Percentiles rank a stretch among this genome's conserved stretches.
Conservation (phyloP, 139 green algal species). For the Edaphochlamys debaryana region DNA sequence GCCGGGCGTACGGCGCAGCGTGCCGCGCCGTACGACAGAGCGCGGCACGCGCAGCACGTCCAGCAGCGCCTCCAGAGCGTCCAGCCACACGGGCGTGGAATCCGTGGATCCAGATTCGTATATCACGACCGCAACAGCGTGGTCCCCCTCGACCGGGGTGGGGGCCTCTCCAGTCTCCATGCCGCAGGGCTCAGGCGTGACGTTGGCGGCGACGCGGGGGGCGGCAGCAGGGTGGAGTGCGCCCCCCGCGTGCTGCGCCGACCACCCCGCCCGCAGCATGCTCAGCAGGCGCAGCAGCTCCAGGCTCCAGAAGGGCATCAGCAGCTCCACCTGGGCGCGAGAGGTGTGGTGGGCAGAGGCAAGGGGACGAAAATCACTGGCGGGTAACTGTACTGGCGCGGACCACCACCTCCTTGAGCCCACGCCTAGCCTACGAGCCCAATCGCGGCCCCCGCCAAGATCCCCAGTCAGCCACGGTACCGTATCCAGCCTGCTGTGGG, state of each 20-base stretch:
- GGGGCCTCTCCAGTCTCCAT: too few relatives aligned
- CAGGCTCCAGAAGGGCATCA: conserved; percentile 15
- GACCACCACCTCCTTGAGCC: too few relatives aligned
- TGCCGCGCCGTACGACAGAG: neutral
- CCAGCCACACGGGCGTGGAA: conserved; percentile 24
- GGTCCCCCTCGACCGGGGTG: neutral
- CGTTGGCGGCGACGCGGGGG: too few relatives aligned
- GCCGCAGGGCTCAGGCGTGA: too few relatives aligned
- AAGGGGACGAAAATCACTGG: too few relatives aligned
- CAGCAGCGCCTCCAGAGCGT: conserved; percentile 14
- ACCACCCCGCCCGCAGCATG: too few relatives aligned
- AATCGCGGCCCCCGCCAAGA: too few relatives aligned
- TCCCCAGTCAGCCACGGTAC: too few relatives aligned
- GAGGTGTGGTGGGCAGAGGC: neutral
- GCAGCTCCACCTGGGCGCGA: conserved; percentile 11
- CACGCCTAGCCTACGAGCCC: too few relatives aligned
- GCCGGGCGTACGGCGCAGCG: neutral
- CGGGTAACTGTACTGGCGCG: too few relatives aligned
- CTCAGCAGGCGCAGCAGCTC: conserved; percentile 3
- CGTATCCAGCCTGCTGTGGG: too few relatives aligned
- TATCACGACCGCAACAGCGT: conserved; percentile 3
- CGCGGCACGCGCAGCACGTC: conserved; percentile 1
- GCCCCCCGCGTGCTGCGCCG: too few relatives aligned
- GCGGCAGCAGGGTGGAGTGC: neutral
- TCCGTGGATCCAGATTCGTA: conserved; percentile 22